Conservation (phyloP, 768 basidiomycete genomes). For the Dendrothele bispora region DNA sequence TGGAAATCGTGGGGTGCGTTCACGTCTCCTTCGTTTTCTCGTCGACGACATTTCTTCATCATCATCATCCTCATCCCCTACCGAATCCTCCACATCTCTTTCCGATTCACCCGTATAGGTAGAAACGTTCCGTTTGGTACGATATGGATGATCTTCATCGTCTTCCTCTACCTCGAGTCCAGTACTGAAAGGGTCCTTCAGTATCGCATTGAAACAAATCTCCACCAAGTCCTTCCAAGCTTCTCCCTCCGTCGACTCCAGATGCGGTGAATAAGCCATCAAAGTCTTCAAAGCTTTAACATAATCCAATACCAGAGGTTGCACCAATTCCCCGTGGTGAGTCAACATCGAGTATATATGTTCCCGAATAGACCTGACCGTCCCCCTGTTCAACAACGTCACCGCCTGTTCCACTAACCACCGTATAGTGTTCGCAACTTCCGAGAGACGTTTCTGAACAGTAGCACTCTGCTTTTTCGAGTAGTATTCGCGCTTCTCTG, state of each 20-base stretch:
- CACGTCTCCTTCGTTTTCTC: slow-evolving; percentile 16
- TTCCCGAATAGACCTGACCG: slow-evolving; percentile 55
- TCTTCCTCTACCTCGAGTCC: slow-evolving; percentile 30
- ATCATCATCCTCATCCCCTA: slow-evolving; percentile 24
- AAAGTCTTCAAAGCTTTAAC: slow-evolving; percentile 73
- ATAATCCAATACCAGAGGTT: slow-evolving; percentile 75
- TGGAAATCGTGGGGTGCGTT: too few species aligned
- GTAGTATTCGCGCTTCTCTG: slow-evolving; percentile 54
- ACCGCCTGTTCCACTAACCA: slow-evolving; percentile 70
- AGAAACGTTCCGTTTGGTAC: background rate
- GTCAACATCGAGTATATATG: slow-evolving; percentile 67
- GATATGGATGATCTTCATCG: background rate
- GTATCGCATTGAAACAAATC: slow-evolving; percentile 74
- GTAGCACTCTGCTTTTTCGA: slow-evolving; percentile 37
- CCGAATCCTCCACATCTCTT: slow-evolving; percentile 27
- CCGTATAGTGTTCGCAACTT: slow-evolving; percentile 66
- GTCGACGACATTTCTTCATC: slow-evolving; percentile 19
- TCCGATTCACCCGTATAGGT: slow-evolving; percentile 29
- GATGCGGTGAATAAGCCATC: slow-evolving; percentile 67
- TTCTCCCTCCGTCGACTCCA: slow-evolving; percentile 67
- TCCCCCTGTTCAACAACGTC: slow-evolving; percentile 52
- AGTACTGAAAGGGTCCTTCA: slow-evolving; percentile 54
- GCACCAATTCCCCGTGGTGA: slow-evolving; percentile 50
- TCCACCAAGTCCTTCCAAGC: slow-evolving; percentile 70
- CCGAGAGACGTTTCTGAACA: slow-evolving; percentile 58